These are phyloP conservation scores for Hypoxylon subgilvum DNA, from an alignment of 495 filamentous ascomycete species.

Conservation along the genomic window DNA sequence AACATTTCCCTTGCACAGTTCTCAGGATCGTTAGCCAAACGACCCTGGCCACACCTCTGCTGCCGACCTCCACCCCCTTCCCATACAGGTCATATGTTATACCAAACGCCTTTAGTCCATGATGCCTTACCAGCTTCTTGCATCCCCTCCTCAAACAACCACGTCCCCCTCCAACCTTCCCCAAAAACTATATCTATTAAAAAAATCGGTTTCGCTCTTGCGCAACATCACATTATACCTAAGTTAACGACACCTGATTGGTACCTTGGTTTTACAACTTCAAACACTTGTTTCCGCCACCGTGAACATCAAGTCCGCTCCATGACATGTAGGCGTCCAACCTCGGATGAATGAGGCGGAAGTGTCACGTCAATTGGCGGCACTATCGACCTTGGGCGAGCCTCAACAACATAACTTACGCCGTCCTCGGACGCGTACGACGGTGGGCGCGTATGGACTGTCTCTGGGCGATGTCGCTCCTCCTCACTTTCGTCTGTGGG, in stretches of 20 bases:
- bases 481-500: conserved; percentile 21
- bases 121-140: too few relatives aligned
- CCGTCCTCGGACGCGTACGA: conserved; percentile 77
- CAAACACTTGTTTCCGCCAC: too few relatives aligned
- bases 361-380: conserved; percentile 51
- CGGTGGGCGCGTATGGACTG: conserved; percentile 59
- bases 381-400: conserved; percentile 60
- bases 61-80: conserved; percentile 1
- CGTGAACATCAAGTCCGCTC: conserved; percentile 18
- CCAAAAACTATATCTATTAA: too few relatives aligned
- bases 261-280: too few relatives aligned
- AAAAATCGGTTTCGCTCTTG: too few relatives aligned
- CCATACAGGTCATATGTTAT: background rate
- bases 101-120: too few relatives aligned
- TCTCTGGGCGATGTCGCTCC: conserved; percentile 27
- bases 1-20: background rate
- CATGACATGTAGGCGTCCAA: conserved; percentile 31
- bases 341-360: conserved; percentile 55
- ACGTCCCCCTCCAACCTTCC: too few relatives aligned
- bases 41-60: conserved; percentile 3
- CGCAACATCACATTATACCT: too few relatives aligned
- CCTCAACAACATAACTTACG: conserved; percentile 69
- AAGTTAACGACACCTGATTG: too few relatives aligned
- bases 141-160: too few relatives aligned
- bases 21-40: conserved; percentile 10